Conservation (phyloP, 75 land plant genomes). For the Selaginella moellendorffii region DNA sequence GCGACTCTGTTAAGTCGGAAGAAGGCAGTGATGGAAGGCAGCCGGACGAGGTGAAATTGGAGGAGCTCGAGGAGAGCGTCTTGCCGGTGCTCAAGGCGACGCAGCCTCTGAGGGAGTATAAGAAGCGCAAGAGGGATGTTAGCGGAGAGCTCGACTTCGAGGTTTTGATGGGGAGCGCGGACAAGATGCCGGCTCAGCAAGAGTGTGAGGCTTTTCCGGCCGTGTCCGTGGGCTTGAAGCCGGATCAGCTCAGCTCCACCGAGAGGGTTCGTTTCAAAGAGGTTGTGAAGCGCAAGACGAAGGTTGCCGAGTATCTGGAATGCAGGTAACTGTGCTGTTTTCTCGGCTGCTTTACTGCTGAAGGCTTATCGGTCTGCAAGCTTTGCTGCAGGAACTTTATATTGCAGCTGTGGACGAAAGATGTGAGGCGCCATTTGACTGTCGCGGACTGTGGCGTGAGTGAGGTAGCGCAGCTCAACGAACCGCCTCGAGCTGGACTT, state of each 20-base stretch:
- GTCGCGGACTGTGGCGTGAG: slow-evolving; percentile 59
- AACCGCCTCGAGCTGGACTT: slow-evolving; percentile 45
- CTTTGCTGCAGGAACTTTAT: slow-evolving; percentile 63
- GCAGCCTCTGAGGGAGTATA: no score
- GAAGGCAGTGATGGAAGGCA: neutral
- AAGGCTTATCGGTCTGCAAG: no score
- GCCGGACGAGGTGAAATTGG: neutral
- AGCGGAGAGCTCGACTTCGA: neutral
- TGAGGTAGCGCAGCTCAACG: slow-evolving; percentile 31
- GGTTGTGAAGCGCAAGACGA: slow-evolving; percentile 67
- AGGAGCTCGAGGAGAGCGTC: no score
- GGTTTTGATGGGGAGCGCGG: neutral
- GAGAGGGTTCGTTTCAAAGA: slow-evolving; percentile 90
- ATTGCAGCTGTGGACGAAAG: slow-evolving; percentile 69
- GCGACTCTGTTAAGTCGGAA: neutral
- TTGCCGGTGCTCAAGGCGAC: no score
- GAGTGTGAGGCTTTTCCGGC: slow-evolving; percentile 32
- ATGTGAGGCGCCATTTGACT: slow-evolving; percentile 51
- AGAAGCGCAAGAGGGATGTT: neutral
- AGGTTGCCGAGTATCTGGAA: slow-evolving; percentile 82
- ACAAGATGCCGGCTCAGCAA: neutral
- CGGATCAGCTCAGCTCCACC: slow-evolving; percentile 38
- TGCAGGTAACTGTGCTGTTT: slow-evolving; percentile 58
- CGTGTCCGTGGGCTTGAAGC: slow-evolving; percentile 82
- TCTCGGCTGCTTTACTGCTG: no score